phyloP scores from a whole-genome alignment of 1,284 basidiomycete genomes.

The Moesziomyces sp. region DNA sequence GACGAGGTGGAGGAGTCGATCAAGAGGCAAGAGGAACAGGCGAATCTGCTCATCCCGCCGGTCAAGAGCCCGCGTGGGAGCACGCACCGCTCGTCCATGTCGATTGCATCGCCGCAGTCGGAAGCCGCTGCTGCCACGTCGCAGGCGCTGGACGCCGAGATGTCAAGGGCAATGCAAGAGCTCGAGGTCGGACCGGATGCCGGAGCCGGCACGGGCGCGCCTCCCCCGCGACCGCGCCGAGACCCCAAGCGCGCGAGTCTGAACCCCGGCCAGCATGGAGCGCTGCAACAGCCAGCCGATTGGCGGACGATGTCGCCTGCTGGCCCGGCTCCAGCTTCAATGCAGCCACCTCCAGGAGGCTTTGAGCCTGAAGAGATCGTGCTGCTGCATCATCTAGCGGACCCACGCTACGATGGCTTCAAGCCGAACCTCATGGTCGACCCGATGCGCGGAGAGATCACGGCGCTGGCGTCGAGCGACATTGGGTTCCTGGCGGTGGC shows the following conservation, averaged over 20 bases:
- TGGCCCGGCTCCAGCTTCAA: slow-evolving; percentile 1
- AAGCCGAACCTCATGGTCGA: slow-evolving; percentile 60
- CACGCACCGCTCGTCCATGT: slow-evolving; percentile 13
- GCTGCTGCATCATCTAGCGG: slow-evolving; percentile 36
- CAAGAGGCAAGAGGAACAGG: slow-evolving; percentile 30
- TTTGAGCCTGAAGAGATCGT: slow-evolving; percentile 32
- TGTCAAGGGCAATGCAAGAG: slow-evolving; percentile 52
- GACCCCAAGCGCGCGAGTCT: slow-evolving; percentile 38
- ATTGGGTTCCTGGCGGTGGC: slow-evolving; percentile 62
- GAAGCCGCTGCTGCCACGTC: slow-evolving; percentile 1
- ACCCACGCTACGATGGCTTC: slow-evolving; percentile 54
- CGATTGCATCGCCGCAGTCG: slow-evolving; percentile 14
- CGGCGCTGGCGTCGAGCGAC: slow-evolving; percentile 49
- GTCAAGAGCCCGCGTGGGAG: slow-evolving; percentile 19
- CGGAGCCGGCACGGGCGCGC: neutral
- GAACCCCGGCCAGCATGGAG: neutral
- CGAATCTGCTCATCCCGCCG: slow-evolving; percentile 33
- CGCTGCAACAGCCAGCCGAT: neutral
- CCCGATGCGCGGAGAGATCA: slow-evolving; percentile 53
- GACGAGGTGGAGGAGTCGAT: slow-evolving; percentile 48
- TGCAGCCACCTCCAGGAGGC: neutral
- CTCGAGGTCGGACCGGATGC: slow-evolving; percentile 11
- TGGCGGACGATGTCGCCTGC: neutral
- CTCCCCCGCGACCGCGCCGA: slow-evolving; percentile 45
- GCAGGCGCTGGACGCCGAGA: slow-evolving; percentile 35